Conservation (phyloP, 441 rosid genomes). For the Jatropha multifida region DNA sequence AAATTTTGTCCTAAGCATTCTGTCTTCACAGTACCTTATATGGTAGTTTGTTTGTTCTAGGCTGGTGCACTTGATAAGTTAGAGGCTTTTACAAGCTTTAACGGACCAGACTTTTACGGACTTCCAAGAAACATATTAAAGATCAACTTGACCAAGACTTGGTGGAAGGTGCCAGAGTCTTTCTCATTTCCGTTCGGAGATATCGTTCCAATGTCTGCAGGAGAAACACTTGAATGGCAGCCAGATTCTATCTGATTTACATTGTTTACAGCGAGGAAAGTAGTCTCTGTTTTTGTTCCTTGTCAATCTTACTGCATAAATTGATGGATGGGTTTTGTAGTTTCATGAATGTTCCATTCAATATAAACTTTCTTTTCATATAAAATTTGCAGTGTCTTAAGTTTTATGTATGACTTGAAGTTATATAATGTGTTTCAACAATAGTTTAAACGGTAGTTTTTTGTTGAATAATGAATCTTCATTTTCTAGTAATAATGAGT, state of each 20-base stretch:
- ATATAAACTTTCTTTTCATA: no score
- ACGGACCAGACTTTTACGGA: slow-evolving; percentile 94
- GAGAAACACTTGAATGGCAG: slow-evolving; percentile 80
- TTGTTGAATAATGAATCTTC: no score
- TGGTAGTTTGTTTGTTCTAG: slow-evolving; percentile 32
- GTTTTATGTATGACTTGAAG: no score
- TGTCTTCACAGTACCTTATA: not conserved
- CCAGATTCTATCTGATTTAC: slow-evolving; percentile 29
- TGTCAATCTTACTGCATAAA: no score
- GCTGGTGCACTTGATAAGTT: slow-evolving; percentile 88
- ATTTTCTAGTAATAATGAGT: no score
- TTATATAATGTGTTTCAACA: no score
- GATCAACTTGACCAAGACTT: slow-evolving; percentile 57
- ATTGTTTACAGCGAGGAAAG: not conserved
- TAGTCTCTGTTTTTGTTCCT: not conserved
- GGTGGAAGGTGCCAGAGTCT: slow-evolving; percentile 74
- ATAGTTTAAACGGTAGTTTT: no score
- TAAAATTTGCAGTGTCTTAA: no score
- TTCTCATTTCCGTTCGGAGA: slow-evolving; percentile 71
- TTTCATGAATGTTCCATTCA: no score
- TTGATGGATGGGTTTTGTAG: no score
- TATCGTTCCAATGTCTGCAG: slow-evolving; percentile 85
- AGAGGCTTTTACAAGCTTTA: slow-evolving; percentile 91
- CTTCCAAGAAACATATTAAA: slow-evolving; percentile 78
- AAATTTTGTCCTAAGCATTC: not conserved